These are phyloP conservation scores for Nemania sp. DNA, from an alignment of 2,329 filamentous ascomycete species.

Conservation along the genomic window DNA sequence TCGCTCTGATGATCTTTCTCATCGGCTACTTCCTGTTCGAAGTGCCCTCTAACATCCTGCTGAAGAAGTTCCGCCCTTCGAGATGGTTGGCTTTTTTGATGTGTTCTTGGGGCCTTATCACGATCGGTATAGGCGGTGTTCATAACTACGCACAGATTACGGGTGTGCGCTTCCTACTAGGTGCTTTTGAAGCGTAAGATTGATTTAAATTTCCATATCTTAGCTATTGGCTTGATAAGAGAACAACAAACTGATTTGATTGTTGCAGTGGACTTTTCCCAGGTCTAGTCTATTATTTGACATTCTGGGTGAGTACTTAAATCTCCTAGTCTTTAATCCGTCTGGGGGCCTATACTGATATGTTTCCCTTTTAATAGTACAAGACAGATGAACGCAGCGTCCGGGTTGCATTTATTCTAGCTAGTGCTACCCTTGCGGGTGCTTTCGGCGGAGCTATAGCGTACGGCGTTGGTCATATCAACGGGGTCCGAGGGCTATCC, in stretches of 20 bases:
- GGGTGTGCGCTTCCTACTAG: conserved; percentile 75
- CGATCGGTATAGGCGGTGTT: conserved; percentile 74
- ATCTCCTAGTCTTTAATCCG: neutral
- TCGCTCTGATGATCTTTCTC: conserved; percentile 55
- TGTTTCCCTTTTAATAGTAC: conserved; percentile 62
- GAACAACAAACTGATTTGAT: conserved; percentile 16
- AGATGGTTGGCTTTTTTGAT: conserved; percentile 76
- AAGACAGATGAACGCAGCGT: conserved; percentile 76
- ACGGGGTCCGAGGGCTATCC: conserved; percentile 68
- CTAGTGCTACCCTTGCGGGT: conserved; percentile 76
- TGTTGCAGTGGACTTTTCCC: conserved; percentile 70
- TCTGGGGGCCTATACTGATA: neutral
- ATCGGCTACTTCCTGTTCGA: conserved; percentile 64
- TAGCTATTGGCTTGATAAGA: neutral
- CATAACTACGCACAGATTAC: conserved; percentile 73
- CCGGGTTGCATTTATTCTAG: conserved; percentile 78
- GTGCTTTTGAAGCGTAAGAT: conserved; percentile 70
- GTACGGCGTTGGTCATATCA: conserved; percentile 79
- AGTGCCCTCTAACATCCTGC: conserved; percentile 74
- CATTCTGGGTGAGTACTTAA: conserved; percentile 65
- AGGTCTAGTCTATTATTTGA: conserved; percentile 74
- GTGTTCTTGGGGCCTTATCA: conserved; percentile 74
- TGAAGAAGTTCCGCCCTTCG: conserved; percentile 72
- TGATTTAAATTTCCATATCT: neutral
- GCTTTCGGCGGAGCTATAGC: conserved; percentile 82